phyloP scores from a whole-genome alignment of 1,284 basidiomycete species.

The Cyathus olla region DNA sequence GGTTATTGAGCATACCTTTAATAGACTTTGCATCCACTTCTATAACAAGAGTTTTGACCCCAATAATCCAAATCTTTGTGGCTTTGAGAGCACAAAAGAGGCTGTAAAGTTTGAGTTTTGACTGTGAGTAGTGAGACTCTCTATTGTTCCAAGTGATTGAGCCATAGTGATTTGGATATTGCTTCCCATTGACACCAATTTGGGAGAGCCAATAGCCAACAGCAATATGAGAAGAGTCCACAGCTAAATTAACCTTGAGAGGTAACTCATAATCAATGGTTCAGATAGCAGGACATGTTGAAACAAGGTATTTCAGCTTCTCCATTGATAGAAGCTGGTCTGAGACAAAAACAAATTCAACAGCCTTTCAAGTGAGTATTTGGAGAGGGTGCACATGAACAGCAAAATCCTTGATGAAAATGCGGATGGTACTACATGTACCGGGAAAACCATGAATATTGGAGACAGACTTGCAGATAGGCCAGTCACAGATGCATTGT shows the following conservation, averaged over 20 bases:
- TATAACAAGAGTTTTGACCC: slow-evolving; percentile 44
- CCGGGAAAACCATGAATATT: too few species aligned
- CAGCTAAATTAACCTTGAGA: too few species aligned
- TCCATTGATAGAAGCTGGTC: slow-evolving; percentile 33
- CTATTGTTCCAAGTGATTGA: slow-evolving; percentile 48
- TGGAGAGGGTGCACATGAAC: slow-evolving; percentile 20
- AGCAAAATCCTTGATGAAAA: too few species aligned
- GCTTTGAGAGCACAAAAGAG: slow-evolving; percentile 42
- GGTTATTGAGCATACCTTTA: slow-evolving; percentile 56
- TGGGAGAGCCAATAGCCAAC: slow-evolving; percentile 36
- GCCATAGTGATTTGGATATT: slow-evolving; percentile 34
- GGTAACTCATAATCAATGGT: slow-evolving; percentile 37
- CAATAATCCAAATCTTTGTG: slow-evolving; percentile 7
- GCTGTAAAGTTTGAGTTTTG: slow-evolving; percentile 54
- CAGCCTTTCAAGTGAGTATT: slow-evolving; percentile 25
- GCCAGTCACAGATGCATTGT: too few species aligned
- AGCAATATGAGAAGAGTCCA: slow-evolving; percentile 44
- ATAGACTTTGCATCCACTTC: slow-evolving; percentile 54
- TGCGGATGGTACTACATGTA: too few species aligned
- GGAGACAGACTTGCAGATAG: too few species aligned
- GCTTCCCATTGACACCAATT: slow-evolving; percentile 8
- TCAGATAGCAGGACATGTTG: slow-evolving; percentile 31
- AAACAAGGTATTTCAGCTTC: slow-evolving; percentile 34
- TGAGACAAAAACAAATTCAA: slow-evolving; percentile 33
- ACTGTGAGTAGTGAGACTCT: slow-evolving; percentile 52